These are phyloP conservation scores for Cinchona pubescens DNA, from an alignment of 257 asterid genomes.

Conservation along the genomic window DNA sequence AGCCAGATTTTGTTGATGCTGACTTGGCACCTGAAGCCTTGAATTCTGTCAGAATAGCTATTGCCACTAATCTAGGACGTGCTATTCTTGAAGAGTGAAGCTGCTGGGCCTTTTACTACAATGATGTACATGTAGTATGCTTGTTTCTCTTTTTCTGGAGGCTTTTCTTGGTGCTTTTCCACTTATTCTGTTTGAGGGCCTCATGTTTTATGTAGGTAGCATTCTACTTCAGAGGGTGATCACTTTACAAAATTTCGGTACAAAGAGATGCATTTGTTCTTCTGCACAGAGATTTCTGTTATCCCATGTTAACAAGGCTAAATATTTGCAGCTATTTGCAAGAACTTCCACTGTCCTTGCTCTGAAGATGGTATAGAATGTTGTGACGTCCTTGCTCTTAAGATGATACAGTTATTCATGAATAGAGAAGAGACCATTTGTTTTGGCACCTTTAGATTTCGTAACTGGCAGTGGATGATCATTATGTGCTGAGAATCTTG, in stretches of 20 bases:
- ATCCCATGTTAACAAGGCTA: background rate
- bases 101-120: background rate
- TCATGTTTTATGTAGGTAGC: background rate
- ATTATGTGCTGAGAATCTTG: background rate
- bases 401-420: too few relatives aligned
- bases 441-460: background rate
- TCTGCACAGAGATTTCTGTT: background rate
- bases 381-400: background rate
- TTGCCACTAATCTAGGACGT: slow-evolving; percentile 83
- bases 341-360: background rate
- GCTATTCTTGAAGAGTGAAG: slow-evolving; percentile 72
- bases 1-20: slow-evolving; percentile 65
- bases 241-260: background rate
- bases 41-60: slow-evolving; percentile 72
- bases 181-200: background rate
- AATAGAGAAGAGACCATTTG: background rate
- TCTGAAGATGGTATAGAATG: background rate
- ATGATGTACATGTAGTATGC: too few relatives aligned
- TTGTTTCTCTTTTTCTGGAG: background rate
- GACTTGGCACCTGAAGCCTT: slow-evolving; percentile 79
- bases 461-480: background rate
- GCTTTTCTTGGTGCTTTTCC: background rate
- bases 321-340: background rate
- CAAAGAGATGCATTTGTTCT: background rate
- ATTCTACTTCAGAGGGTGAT: background rate